Base-by-base conservation (phyloP, 192 early-diverging fungal species). In the Anaeromyces robustus region DNA sequence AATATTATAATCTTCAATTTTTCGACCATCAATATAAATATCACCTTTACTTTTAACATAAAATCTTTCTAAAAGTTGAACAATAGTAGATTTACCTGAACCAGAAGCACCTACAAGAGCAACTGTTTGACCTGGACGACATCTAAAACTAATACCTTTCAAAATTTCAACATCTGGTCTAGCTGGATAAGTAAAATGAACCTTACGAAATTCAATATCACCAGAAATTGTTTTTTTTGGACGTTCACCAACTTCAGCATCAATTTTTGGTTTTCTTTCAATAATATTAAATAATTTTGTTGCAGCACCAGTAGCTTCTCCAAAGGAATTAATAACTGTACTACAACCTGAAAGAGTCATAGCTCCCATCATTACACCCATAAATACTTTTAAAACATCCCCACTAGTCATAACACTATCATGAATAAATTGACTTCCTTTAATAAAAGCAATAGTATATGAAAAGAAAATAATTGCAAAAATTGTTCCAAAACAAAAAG, bases 281-380 rank as follows among this genome's bases (percentile, higher is more conserved):
- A 98, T 93, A 30, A 92, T 92, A 52, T 85, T 80, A 83, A 91
- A 97, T 68, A 98, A 91, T 41, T 90, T 93, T 81, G 88, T 88
- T 1, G 94, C 96, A 2, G 95, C 96, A 30, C 94, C 96, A 30
- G 88, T 86, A 34, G 92, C 95, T 77, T 88, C 92, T 22, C 88
- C 87, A 29, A 98, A 87, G 13, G 92, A 89, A 29, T 92, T 87
- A 11, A 98, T 82, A 79, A 94, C 92, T 12, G 94, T 92, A 18
- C 93, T 89, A 3, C 92, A 84, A n/a, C 91, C 88, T 30, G 91
- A 91, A 77, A 97, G 85, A 11, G 93, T 87, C 77, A 96, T 92
- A n/a, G 91, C 86, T 79, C 96, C 96, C 52, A 97, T 93, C 5
- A 97, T 89, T 84, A 98, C 90, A 43, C 94, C 88, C 83, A 97